Evolutionary conservation across 73 alveolate species (phyloP).

Genomic region (Urostyla sp.): DNA sequence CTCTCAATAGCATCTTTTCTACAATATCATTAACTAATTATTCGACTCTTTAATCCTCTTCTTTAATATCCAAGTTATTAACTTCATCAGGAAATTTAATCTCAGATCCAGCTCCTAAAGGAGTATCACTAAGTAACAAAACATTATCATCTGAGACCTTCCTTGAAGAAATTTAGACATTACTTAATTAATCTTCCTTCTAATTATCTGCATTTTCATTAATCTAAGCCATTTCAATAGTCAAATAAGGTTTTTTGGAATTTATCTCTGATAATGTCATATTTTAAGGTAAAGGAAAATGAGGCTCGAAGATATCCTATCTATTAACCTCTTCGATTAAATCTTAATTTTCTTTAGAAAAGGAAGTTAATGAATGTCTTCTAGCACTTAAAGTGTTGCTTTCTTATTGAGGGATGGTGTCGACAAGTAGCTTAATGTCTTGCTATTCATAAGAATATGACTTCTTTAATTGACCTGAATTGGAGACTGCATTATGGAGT

Average conservation of each 20-base stretch:
- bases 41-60: not conserved
- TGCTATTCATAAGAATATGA: too few relatives aligned
- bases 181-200: too few relatives aligned
- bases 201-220: too few relatives aligned
- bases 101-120: not conserved
- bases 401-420: not conserved
- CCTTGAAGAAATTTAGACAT: too few relatives aligned
- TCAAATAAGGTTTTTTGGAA: too few relatives aligned
- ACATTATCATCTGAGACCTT: not conserved
- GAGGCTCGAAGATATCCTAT: too few relatives aligned
- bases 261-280: too few relatives aligned
- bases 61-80: not conserved
- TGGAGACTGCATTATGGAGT: not conserved
- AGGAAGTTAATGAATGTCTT: too few relatives aligned
- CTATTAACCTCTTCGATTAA: too few relatives aligned
- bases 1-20: not conserved
- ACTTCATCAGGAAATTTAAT: slow-evolving; percentile 6
- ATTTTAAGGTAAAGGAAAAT: too few relatives aligned
- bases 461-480: not conserved
- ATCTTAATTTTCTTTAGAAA: too few relatives aligned
- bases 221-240: too few relatives aligned
- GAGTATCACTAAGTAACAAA: slow-evolving; percentile 28
- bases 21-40: slow-evolving; percentile 10
- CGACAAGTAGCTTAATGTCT: not conserved
- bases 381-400: not conserved